These are phyloP conservation scores for Cicer pinnatifidum DNA, from an alignment of 306 rosid species.

Conservation along the genomic window DNA sequence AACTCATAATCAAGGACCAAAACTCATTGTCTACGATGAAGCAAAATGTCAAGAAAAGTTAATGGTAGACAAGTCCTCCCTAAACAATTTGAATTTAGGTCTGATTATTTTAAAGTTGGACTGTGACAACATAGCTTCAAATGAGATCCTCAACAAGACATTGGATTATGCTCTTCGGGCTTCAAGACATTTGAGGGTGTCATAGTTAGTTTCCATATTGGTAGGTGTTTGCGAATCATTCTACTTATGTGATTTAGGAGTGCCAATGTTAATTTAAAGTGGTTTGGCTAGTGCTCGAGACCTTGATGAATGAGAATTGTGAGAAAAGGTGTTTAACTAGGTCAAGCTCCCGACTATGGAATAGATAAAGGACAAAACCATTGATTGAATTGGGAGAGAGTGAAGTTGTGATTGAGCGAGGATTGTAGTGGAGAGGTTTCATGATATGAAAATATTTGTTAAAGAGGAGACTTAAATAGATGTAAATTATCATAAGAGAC, in stretches of 20 bases:
- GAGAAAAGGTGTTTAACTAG: not conserved
- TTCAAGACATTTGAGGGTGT: not conserved
- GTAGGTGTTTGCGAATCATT: not conserved
- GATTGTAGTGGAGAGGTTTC: not conserved
- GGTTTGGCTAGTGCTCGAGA: not conserved
- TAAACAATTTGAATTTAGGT: not conserved
- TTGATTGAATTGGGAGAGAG: not conserved
- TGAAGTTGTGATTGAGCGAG: not conserved
- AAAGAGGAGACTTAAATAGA: not conserved
- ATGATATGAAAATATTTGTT: not conserved
- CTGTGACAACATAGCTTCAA: too few relatives aligned
- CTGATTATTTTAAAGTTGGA: too few relatives aligned
- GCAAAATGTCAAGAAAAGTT: not conserved
- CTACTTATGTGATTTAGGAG: not conserved
- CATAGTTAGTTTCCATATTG: not conserved
- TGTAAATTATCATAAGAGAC: not conserved
- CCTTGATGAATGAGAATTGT: not conserved
- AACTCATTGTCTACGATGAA: not conserved
- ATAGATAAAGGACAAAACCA: not conserved
- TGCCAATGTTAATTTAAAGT: not conserved
- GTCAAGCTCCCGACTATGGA: not conserved
- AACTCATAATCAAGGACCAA: not conserved
- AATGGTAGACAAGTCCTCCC: not conserved
- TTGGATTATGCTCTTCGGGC: not conserved
- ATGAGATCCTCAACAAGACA: not conserved